Conservation (phyloP, 768 basidiomycete genomes). For the Rhizopogon salebrosus region DNA sequence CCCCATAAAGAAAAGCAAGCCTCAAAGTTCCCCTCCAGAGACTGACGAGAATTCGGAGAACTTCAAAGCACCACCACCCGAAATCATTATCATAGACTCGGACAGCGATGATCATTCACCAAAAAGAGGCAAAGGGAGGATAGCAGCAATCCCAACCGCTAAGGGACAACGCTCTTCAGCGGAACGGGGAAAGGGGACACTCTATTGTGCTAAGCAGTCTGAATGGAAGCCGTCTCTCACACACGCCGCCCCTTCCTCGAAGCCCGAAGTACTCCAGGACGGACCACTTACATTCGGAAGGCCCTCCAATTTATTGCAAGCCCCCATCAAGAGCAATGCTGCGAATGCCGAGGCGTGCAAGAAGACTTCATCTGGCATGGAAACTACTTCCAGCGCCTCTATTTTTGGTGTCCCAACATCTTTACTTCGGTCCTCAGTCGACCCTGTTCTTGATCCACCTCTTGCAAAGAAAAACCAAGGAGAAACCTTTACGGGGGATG, state of each 20-base stretch:
- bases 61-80: slow-evolving; percentile 13
- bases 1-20: slow-evolving; percentile 16
- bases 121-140: neutral
- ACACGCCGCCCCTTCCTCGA: neutral
- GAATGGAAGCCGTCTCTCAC: neutral
- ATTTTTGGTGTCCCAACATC: slow-evolving; percentile 17
- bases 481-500: neutral
- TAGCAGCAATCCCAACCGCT: neutral
- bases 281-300: slow-evolving; percentile 14
- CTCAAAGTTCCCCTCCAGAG: slow-evolving; percentile 1
- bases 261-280: neutral
- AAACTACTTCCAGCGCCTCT: neutral
- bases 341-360: neutral
- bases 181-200: neutral
- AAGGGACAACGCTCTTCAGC: neutral
- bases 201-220: neutral
- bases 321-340: neutral
- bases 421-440: slow-evolving; percentile 8
- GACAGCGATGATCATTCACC: slow-evolving; percentile 39
- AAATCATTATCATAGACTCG: slow-evolving; percentile 61
- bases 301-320: slow-evolving; percentile 21
- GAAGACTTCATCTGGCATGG: neutral
- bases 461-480: no score
- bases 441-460: neutral
- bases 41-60: slow-evolving; percentile 4